Percentiles rank a stretch among this genome's conserved stretches.
These are phyloP conservation scores for Acanthochlamys bracteata DNA, from an alignment of 106 monocot species.

Conservation along the genomic window DNA sequence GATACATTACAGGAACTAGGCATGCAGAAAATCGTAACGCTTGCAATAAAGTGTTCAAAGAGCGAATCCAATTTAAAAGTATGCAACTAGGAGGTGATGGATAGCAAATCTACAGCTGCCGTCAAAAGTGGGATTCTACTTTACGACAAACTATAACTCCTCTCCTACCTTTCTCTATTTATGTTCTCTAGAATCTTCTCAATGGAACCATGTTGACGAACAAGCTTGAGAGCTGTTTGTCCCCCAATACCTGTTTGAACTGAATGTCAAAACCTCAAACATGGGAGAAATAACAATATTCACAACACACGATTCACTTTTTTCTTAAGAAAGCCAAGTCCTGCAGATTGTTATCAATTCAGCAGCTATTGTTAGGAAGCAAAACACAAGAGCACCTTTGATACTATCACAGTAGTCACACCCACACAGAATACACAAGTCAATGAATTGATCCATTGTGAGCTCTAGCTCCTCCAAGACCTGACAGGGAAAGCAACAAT, in stretches of 20 bases:
- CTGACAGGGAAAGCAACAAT: slow-evolving; percentile 23
- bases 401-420: slow-evolving; percentile 93
- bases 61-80: no score
- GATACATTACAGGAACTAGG: no score
- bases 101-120: no score
- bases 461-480: slow-evolving; percentile 72
- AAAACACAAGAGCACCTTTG: slow-evolving; percentile 34
- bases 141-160: no score
- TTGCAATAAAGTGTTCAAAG: no score
- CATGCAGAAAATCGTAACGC: no score
- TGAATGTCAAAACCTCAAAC: background rate
- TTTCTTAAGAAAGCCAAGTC: no score
- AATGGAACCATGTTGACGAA: slow-evolving; percentile 84
- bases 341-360: no score
- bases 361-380: no score
- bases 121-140: no score
- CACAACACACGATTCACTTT: background rate
- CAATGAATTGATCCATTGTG: slow-evolving; percentile 92
- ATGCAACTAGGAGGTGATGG: no score
- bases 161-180: slow-evolving; percentile 72
- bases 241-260: slow-evolving; percentile 78
- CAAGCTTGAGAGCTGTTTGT: slow-evolving; percentile 90
- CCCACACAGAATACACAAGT: slow-evolving; percentile 82
- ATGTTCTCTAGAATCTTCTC: slow-evolving; percentile 85
- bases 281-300: no score